Percentiles rank a stretch among this genome's conserved stretches.
Evolutionary conservation across 805 yeast genomes (phyloP).

Genomic region (Kuraishia capsulata): DNA sequence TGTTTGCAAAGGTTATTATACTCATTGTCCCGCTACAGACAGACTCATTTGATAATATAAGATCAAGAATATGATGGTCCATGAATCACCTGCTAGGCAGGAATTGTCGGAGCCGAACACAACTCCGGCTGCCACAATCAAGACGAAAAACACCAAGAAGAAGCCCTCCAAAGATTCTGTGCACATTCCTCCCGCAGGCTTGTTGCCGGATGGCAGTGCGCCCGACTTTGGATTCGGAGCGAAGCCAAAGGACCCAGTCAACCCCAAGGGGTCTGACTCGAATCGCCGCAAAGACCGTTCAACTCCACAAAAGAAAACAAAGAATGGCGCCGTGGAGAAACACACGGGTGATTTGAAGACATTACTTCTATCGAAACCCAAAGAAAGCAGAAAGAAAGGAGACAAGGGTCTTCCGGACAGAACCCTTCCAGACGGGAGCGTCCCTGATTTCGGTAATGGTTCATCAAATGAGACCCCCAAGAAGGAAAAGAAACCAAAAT

Average conservation of each 20-base stretch:
- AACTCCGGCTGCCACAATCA: background rate
- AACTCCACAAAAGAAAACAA: background rate
- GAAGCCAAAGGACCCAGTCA: too few relatives aligned
- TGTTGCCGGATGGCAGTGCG: slow-evolving; percentile 1
- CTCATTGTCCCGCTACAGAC: too few relatives aligned
- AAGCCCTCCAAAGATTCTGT: background rate
- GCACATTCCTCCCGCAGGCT: background rate
- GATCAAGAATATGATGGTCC: background rate
- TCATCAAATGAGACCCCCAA: too few relatives aligned
- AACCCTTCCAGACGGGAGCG: slow-evolving; percentile 1
- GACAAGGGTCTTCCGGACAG: background rate
- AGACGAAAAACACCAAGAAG: background rate
- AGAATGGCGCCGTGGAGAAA: background rate
- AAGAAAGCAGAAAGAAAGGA: background rate
- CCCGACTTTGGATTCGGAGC: slow-evolving; percentile 2
- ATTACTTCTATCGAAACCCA: background rate
- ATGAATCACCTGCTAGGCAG: too few relatives aligned
- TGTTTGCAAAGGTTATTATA: too few relatives aligned
- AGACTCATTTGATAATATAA: too few relatives aligned
- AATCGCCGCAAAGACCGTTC: too few relatives aligned
- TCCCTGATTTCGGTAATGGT: slow-evolving; percentile 1
- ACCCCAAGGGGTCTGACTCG: too few relatives aligned
- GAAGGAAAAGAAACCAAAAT: slow-evolving; percentile 1
- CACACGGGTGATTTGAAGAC: slow-evolving; percentile 1
- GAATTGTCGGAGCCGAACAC: too few relatives aligned